Percentiles rank a stretch among this genome's conserved stretches.
These are phyloP conservation scores for Tylopilus vinaceipallidus DNA, from an alignment of 768 basidiomycete genomes.

Conservation along the genomic window DNA sequence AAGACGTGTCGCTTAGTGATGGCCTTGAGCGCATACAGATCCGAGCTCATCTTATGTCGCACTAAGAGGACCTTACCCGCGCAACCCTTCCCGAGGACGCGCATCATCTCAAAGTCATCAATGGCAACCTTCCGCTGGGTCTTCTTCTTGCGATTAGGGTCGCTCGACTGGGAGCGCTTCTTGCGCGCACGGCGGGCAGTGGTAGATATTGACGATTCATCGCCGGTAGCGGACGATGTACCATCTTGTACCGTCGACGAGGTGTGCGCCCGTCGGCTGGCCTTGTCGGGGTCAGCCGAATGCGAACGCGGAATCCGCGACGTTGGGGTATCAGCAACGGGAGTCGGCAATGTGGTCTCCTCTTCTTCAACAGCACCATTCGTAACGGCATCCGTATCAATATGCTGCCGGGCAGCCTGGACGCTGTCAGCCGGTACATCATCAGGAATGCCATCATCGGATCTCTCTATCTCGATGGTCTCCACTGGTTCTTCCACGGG, in stretches of 20 bases:
- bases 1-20: conserved; percentile 97
- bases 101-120: conserved; percentile 96
- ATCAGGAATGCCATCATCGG: conserved; percentile 21
- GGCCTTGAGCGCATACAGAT: conserved; percentile 91
- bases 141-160: conserved; percentile 53
- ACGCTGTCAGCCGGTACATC: conserved; percentile 7
- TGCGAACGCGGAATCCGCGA: conserved; percentile 71
- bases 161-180: conserved; percentile 51
- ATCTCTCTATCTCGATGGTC: conserved; percentile 21
- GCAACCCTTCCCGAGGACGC: conserved; percentile 95
- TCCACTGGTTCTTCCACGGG: conserved; percentile 9
- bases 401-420: conserved; percentile 6
- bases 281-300: conserved; percentile 74
- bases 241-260: conserved; percentile 51
- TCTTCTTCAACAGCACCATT: conserved; percentile 28
- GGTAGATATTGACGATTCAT: conserved; percentile 72
- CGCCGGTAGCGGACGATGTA: conserved; percentile 58
- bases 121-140: conserved; percentile 68
- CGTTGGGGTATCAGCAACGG: conserved; percentile 35
- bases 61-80: conserved; percentile 96
- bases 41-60: conserved; percentile 65
- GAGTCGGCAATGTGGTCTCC: conserved; percentile 35
- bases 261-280: conserved; percentile 55
- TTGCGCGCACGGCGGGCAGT: conserved; percentile 47
- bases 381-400: conserved; percentile 23